Base-by-base conservation (phyloP, 495 filamentous ascomycete genomes). In the Penicillium waksmanii region DNA sequence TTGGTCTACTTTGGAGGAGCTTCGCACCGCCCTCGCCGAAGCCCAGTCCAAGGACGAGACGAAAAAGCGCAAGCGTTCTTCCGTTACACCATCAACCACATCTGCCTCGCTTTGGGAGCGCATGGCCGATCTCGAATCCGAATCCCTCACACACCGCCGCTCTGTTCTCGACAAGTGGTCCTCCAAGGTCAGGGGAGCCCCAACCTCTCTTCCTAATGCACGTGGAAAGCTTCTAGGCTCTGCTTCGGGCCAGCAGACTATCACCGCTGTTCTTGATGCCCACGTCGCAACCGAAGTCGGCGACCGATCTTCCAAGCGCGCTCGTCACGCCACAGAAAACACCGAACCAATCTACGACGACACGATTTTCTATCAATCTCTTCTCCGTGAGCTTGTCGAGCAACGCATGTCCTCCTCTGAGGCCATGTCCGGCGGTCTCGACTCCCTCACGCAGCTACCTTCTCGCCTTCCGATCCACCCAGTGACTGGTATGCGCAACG, bases 321-420 rank as follows among this genome's bases (percentile, higher is more conserved):
- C 72, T 6, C 76, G 76, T 34, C 65, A 57, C 8, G 36, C 53
- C 21, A 19, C 50, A 17, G 15, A 44, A 44, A 44, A 7, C 17
- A 18, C 46, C 5, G 66, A 76, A 34, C 64, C 77, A 4, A 83
- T 96, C 67, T 98, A 93, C 76, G 94, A 98, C 65, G 95, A 98
- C 66, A 89, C 89, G 8, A 86, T 92, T 69, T 96, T 98, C 76
- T 98, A 98, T 78, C 90, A 95, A 67, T 80, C 91, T 8, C 82
- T 96, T 8, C 83, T 98, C 15, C 95, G 96, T 60, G 93, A 97
- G 60, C 84, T 98, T 1, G 90, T 98, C 33, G 90, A 96, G 64
- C 89, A 92, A 68, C 86, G 93, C 53, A 88, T 89, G 73, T 72
- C 77, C 25, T 74, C 71, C 13, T 69, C 77, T 10, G 78, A 78